Evolutionary conservation across 371 early-diverging fungal species (phyloP).

Genomic region (Lichtheimia ornata): DNA sequence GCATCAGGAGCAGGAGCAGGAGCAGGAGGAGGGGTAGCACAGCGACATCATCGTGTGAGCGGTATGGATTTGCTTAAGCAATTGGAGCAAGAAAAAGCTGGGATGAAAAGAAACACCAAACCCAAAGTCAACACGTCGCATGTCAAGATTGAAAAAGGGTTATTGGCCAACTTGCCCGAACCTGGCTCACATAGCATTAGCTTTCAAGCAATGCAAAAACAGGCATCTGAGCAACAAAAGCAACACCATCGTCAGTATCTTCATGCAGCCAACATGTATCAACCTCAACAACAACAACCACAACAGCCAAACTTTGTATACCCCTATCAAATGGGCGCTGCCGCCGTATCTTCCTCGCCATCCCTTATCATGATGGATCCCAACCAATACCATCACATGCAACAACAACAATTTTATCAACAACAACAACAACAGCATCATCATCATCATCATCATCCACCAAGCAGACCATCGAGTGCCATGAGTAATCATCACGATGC

Average conservation of each 20-base stretch:
- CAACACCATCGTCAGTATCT: slow-evolving; percentile 16
- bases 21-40: background rate
- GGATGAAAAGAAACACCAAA: slow-evolving; percentile 31
- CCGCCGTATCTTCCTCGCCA: slow-evolving; percentile 7
- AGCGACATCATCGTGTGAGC: slow-evolving; percentile 23
- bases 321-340: slow-evolving; percentile 11
- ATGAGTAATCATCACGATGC: slow-evolving; percentile 4
- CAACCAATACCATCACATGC: too few relatives aligned
- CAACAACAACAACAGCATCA: too few relatives aligned
- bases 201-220: slow-evolving; percentile 39
- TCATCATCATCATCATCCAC: background rate
- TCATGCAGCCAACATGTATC: slow-evolving; percentile 6
- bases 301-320: slow-evolving; percentile 15
- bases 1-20: slow-evolving; percentile 22
- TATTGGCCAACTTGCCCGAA: slow-evolving; percentile 44
- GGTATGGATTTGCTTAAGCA: slow-evolving; percentile 51
- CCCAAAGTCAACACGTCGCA: slow-evolving; percentile 38
- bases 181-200: slow-evolving; percentile 46
- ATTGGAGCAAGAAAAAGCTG: slow-evolving; percentile 47
- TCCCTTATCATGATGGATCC: slow-evolving; percentile 9
- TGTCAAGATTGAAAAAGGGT: slow-evolving; percentile 44
- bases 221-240: slow-evolving; percentile 27
- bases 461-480: slow-evolving; percentile 10
- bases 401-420: too few relatives aligned
- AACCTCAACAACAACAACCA: slow-evolving; percentile 10